phyloP scores from a whole-genome alignment of 768 basidiomycete species.

The Lentinula detonsa region DNA sequence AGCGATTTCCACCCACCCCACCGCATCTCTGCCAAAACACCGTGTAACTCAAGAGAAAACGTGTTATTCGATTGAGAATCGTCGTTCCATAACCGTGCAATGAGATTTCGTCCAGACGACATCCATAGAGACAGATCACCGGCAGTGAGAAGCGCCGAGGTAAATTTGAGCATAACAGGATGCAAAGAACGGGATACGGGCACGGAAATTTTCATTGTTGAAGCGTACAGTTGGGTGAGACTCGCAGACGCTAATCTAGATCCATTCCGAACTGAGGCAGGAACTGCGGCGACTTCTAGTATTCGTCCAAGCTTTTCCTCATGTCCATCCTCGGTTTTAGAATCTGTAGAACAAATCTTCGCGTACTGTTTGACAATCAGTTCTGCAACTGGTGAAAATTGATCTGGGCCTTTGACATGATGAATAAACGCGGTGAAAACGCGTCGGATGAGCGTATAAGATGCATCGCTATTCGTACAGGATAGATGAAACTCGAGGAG shows the following conservation, averaged over 20 bases:
- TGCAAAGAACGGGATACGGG: slow-evolving; percentile 11
- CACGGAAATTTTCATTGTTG: slow-evolving; percentile 13
- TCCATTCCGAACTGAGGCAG: slow-evolving; percentile 64
- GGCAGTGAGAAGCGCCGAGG: slow-evolving; percentile 31
- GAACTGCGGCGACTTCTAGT: slow-evolving; percentile 50
- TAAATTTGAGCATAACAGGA: slow-evolving; percentile 30
- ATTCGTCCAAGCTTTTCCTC: slow-evolving; percentile 41
- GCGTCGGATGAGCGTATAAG: slow-evolving; percentile 59
- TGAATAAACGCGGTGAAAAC: slow-evolving; percentile 77
- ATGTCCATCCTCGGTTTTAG: slow-evolving; percentile 6
- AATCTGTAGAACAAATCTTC: slow-evolving; percentile 5
- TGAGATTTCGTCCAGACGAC: slow-evolving; percentile 47
- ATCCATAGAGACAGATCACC: slow-evolving; percentile 46
- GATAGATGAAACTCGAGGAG: slow-evolving; percentile 53
- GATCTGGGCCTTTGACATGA: slow-evolving; percentile 67
- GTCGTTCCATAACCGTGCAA: slow-evolving; percentile 42
- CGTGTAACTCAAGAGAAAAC: slow-evolving; percentile 52
- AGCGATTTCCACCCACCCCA: slow-evolving; percentile 80
- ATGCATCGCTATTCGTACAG: slow-evolving; percentile 28
- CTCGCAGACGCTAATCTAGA: slow-evolving; percentile 42
- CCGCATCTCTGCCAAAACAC: slow-evolving; percentile 42
- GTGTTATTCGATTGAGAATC: slow-evolving; percentile 11
- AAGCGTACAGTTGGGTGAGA: neutral
- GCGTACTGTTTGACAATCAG: slow-evolving; percentile 38
- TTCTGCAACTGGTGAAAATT: slow-evolving; percentile 54